phyloP scores from a whole-genome alignment of 2,329 filamentous ascomycete species.

The Monilinia vaccinii-corymbosi region DNA sequence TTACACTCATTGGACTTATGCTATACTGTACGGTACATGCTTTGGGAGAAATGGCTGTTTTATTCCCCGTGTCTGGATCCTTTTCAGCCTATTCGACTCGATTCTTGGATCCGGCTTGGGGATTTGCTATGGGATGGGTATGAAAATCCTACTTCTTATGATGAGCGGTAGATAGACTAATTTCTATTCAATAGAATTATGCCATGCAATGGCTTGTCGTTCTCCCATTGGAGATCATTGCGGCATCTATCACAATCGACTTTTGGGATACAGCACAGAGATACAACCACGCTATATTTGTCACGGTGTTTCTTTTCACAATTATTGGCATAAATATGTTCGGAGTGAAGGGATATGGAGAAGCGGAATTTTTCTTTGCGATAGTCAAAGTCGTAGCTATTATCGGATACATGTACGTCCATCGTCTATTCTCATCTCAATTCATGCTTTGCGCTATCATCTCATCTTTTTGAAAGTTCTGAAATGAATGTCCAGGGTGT shows the following conservation, averaged over 20 bases:
- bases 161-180: slow-evolving; percentile 4
- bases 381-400: slow-evolving; percentile 80
- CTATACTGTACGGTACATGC: slow-evolving; percentile 88
- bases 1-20: slow-evolving; percentile 73
- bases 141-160: not conserved
- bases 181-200: slow-evolving; percentile 44
- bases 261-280: slow-evolving; percentile 56
- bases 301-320: slow-evolving; percentile 67
- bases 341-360: slow-evolving; percentile 80
- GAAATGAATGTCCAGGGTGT: not conserved
- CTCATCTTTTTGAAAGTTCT: not conserved
- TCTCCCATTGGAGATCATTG: slow-evolving; percentile 77
- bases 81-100: slow-evolving; percentile 89
- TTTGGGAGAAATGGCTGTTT: slow-evolving; percentile 80
- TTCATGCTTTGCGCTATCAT: not conserved
- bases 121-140: slow-evolving; percentile 84
- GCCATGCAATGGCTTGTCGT: slow-evolving; percentile 81
- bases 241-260: slow-evolving; percentile 72
- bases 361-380: slow-evolving; percentile 82
- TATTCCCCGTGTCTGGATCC: slow-evolving; percentile 84
- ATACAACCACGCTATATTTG: slow-evolving; percentile 64
- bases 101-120: slow-evolving; percentile 89
- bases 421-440: not conserved
- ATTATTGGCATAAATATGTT: slow-evolving; percentile 81
- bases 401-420: slow-evolving; percentile 72